A percentile compares a stretch with the other conserved stretches of the same genome.
phyloP scores from a whole-genome alignment of 2,329 filamentous ascomycete genomes.

The Fusarium liriodendri region DNA sequence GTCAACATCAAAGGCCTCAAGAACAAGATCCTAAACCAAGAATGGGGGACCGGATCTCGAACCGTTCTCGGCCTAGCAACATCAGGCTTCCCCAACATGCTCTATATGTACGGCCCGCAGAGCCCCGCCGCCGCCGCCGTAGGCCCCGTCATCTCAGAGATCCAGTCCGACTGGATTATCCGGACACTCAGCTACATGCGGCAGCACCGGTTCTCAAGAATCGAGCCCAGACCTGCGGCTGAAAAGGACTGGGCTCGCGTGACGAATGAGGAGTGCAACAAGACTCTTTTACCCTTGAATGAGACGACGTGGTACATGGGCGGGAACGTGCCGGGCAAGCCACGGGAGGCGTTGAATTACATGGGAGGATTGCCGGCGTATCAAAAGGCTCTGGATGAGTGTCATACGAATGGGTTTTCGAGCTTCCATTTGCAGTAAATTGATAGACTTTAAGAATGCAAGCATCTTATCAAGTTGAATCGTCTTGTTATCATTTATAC shows the following conservation, averaged over 20 bases:
- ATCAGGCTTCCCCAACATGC: conserved; percentile 5
- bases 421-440: conserved; percentile 7
- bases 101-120: conserved; percentile 17
- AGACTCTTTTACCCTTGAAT: conserved; percentile 5
- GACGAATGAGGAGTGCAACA: conserved; percentile 15
- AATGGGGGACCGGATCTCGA: conserved; percentile 4
- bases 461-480: not conserved
- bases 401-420: not conserved
- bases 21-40: not conserved
- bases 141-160: conserved; percentile 13
- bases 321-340: conserved; percentile 12
- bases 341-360: conserved; percentile 12
- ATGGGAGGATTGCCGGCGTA: conserved; percentile 10
- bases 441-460: not conserved
- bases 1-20: conserved; percentile 2
- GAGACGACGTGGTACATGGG: conserved; percentile 22
- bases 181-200: conserved; percentile 9
- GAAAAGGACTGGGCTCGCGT: not conserved
- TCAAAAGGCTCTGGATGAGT: not conserved
- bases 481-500: not conserved
- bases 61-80: conserved; percentile 5
- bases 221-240: not conserved
- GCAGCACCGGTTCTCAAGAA: not conserved
- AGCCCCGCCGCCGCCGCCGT: conserved; percentile 9
- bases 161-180: conserved; percentile 13